Base-by-base conservation (phyloP, 768 basidiomycete genomes). In the Kwoniella shandongensis region DNA sequence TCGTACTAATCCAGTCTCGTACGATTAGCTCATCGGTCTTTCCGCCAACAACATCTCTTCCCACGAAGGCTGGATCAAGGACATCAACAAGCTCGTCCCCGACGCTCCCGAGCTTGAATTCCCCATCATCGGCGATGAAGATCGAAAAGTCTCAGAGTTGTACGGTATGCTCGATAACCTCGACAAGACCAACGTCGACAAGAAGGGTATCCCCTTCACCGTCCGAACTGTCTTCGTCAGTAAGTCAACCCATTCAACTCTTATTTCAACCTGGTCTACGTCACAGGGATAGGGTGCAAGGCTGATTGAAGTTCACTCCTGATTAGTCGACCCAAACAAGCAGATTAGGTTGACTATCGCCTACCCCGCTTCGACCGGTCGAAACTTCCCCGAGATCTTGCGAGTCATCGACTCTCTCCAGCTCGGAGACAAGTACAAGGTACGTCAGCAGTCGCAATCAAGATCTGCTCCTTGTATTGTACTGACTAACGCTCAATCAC, bases 161-260 rank as follows among this genome's bases (percentile, higher is more conserved):
- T 94, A 96, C 73, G 93, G 96, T 74, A 97, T 97, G 94, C 82
- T 98, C 55, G 96, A 98, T 76, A 83, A 88, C 73, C 89, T 92
- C 78, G 96, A 99, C 78, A 83, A 86, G 40, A 93, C 91, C 52
- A 99, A 80, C 66, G 75, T 79, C 55, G 79, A 80, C 63, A 74
- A 74, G 53, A 77, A 76, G 63, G 77, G 72, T 44, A 82, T 97
- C 41, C 96, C 96, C 20, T 91, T 97, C 81, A 99, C 96, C 45
- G 91, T 99, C 78, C 88, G 96, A 59, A 96, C 91, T 7, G 96
- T 99, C 59, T 99, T 94, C 78, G 80, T 99, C 64, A 91, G 72
- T 71, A 44, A 67, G 72, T 70, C 47, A 5, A 22, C 26, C 36
- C 17, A 15, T n/a, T 15, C n/a, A n/a, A n/a, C n/a, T n/a, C n/a